Percentiles rank a stretch among this genome's conserved stretches.
phyloP scores from a whole-genome alignment of 2,329 filamentous ascomycete genomes.

The Clarireedia paspali region DNA sequence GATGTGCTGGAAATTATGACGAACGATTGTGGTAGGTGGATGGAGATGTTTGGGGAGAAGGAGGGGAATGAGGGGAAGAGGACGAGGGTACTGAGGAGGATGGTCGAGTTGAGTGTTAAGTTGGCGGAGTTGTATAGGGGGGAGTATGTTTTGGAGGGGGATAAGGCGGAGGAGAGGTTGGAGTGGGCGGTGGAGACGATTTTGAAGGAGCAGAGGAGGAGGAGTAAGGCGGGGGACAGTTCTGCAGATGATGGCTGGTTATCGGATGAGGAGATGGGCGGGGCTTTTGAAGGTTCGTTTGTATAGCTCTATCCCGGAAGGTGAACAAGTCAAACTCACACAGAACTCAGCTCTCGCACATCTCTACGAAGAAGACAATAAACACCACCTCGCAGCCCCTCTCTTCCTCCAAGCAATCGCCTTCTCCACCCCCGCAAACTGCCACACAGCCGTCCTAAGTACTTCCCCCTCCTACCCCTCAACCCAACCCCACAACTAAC shows the following conservation, averaged over 20 bases:
- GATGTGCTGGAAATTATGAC: conserved; percentile 73
- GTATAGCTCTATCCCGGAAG: not conserved
- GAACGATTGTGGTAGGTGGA: conserved; percentile 58
- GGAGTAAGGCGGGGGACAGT: conserved; percentile 55
- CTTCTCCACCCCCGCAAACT: conserved; percentile 54
- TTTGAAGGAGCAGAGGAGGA: conserved; percentile 59
- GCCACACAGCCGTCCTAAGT: conserved; percentile 76
- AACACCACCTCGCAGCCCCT: conserved; percentile 75
- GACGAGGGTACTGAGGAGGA: conserved; percentile 63
- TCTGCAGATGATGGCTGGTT: conserved; percentile 66
- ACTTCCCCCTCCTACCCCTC: conserved; percentile 28
- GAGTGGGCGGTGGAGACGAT: conserved; percentile 76
- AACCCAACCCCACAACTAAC: not conserved
- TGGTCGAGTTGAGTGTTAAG: conserved; percentile 72
- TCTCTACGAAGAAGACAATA: conserved; percentile 65
- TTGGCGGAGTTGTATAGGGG: conserved; percentile 76
- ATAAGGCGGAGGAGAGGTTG: conserved; percentile 67
- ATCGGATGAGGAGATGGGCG: conserved; percentile 63
- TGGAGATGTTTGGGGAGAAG: conserved; percentile 48
- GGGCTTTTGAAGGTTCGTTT: conserved; percentile 54
- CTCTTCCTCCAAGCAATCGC: conserved; percentile 79
- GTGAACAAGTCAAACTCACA: conserved; percentile 21
- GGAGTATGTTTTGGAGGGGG: conserved; percentile 64
- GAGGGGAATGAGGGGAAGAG: conserved; percentile 37
- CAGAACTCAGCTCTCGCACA: conserved; percentile 55